Base-by-base conservation (phyloP, 805 yeast genomes). In the Ogataea neopini region DNA sequence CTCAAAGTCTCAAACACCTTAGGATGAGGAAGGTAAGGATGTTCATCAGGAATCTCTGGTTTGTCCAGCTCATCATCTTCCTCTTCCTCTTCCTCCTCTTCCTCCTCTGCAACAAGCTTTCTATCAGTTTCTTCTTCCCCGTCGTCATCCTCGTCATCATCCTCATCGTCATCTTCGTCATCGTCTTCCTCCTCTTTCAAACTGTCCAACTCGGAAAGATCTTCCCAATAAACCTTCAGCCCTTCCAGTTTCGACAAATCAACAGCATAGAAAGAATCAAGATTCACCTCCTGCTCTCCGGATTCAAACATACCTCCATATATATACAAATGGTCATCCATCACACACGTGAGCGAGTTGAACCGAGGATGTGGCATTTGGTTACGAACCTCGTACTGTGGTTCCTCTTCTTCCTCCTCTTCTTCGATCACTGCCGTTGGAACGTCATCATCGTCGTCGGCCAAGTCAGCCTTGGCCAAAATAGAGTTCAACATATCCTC, bases 21-120 rank as follows among this genome's bases (percentile, higher is more conserved):
- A 29, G 99, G 99, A 64, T 91, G 97, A 40, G 98, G 97, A 46
- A 92, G 75, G 96, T 96, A 92, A 14, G 99, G 97, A 64, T 96
- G 80, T 38, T 85, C 86, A 67, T 92, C 99, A 14, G 96, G 96
- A 56, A 84, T 79, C 53, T 81, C 88, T 39, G 81, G 83, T 51
- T 79, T 85, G 3, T 74, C 81, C 25, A 74, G 84, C 39, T 74
- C 84, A 11, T 75, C 88, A 35, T 76, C 86, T 36, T 77, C 85
- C 35, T 81, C 90, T 36, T 81, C 88, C n/a, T 78, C 88, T 20
- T 79, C 88, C 17, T 77, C 86, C 8, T 70, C 83, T 5, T 22
- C 25, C n/a, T 72, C 84, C 33, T 69, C 77, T 17, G 34, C 51
- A 8, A 47, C 56, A 30, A 68, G 72, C 17, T 72, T 76, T 20